Evolutionary conservation across 371 early-diverging fungal species (phyloP).

Genomic region (Coemansia sp.): DNA sequence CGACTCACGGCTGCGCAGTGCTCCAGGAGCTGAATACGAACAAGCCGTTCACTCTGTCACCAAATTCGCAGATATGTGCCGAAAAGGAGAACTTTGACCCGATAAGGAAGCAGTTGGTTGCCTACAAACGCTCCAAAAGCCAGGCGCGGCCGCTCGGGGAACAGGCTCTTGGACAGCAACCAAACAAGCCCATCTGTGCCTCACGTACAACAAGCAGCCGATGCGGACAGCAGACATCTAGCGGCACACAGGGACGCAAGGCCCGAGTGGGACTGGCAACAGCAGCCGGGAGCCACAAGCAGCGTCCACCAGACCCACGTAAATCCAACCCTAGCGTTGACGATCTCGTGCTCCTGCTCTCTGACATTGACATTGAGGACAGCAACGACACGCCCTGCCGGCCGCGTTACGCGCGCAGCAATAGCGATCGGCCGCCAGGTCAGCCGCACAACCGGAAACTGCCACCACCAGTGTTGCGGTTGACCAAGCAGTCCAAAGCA

Average conservation of each 20-base stretch:
- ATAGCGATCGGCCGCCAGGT: not conserved
- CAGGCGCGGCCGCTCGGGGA: slow-evolving; percentile 11
- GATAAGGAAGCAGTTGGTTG: slow-evolving; percentile 16
- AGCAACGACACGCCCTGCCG: slow-evolving; percentile 1
- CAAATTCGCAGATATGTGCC: slow-evolving; percentile 22
- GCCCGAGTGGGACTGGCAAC: not conserved
- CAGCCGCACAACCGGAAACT: not conserved
- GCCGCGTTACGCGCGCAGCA: too few species aligned
- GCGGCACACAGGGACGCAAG: not conserved
- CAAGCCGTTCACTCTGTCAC: slow-evolving; percentile 25
- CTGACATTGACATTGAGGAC: slow-evolving; percentile 4
- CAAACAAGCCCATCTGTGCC: too few species aligned
- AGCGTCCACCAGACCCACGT: not conserved
- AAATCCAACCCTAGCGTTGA: not conserved
- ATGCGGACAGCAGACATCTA: too few species aligned
- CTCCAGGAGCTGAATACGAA: slow-evolving; percentile 10
- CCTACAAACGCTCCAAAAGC: slow-evolving; percentile 5
- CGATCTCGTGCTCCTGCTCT: slow-evolving; percentile 2
- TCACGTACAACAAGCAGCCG: not conserved
- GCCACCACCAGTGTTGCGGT: slow-evolving; percentile 1
- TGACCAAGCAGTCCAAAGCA: not conserved
- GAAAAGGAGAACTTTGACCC: slow-evolving; percentile 47
- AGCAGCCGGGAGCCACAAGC: not conserved
- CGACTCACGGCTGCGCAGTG: not conserved
- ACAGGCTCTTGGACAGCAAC: not conserved